Base-by-base conservation (phyloP, 1,284 basidiomycete species). In the Mycena sp. region DNA sequence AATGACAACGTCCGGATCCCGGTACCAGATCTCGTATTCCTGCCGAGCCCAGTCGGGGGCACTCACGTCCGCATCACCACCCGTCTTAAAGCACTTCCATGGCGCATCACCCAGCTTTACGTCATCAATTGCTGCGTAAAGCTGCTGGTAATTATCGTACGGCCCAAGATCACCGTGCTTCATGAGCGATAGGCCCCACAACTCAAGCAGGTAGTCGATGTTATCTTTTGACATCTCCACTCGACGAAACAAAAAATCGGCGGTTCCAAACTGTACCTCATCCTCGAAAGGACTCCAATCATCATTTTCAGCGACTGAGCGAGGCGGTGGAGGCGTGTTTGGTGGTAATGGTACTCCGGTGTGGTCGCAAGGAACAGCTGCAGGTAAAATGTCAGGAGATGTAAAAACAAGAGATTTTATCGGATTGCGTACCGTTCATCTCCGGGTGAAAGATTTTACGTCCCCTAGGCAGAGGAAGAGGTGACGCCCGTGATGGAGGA, bases 21-120 rank as follows among this genome's bases (percentile, higher is more conserved):
- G 70, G 61, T 64, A 79, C 71, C 74, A 81, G 0, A 84, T 71
- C 5, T 77, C 71, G 63, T 80, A 80, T 1, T 65, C 45, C 7
- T 66, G 58, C 0, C 37, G 51, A 73, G 74, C 80, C 81, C 81
- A 83, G 3, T 30, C 44, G 1, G 50, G 56, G 1, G 48, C 55
- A 41, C 46, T 49, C 0, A 16, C 23, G 1, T 35, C 37, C 7
- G 21, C 6, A 17, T 72, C 73, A 14, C n/a, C 59, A 48, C 73
- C 46, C 25, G 1, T 72, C 55, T 55, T 45, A 32, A 78, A 72
- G 2, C 63, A 67, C 30, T 74, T 23, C 76, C 77, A 78, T 1
- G 73, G 70, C 5, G 70, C 67, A 51, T 74, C 71, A 0, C 77
- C 76, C 43, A 70, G 43, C 3, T 41, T 16, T 0, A 65, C 74